Conservation (phyloP, 805 yeast species). For the Starmerella sp. region DNA sequence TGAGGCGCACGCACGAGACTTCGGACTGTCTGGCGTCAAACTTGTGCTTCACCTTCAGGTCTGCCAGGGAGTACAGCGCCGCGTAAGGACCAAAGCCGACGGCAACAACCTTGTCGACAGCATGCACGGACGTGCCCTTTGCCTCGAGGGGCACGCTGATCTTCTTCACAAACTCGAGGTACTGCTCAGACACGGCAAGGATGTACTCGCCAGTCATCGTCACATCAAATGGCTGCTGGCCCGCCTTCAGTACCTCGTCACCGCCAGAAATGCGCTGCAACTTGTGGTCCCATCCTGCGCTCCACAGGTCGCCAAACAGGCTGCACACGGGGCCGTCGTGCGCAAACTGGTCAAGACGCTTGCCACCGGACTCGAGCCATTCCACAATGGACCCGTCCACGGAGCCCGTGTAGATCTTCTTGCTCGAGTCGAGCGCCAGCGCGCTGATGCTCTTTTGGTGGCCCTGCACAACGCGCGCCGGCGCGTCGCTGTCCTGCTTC, state of each 20-base stretch:
- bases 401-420: constrained; percentile 49
- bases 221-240: constrained; percentile 38
- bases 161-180: constrained; percentile 32
- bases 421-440: constrained; percentile 26
- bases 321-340: constrained; percentile 64
- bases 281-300: constrained; percentile 82
- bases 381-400: constrained; percentile 64
- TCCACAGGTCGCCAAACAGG: constrained; percentile 33
- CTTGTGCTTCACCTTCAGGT: constrained; percentile 27
- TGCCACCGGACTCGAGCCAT: constrained; percentile 42
- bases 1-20: constrained; percentile 52
- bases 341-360: constrained; percentile 27
- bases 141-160: constrained; percentile 4
- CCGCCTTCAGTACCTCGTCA: constrained; percentile 26
- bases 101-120: constrained; percentile 35
- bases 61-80: constrained; percentile 32
- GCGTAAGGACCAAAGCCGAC: constrained; percentile 41
- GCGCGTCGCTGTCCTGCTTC: constrained; percentile 28
- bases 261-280: constrained; percentile 34
- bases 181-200: constrained; percentile 37
- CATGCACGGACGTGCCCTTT: constrained; percentile 25
- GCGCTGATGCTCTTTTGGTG: constrained; percentile 79
- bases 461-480: constrained; percentile 44
- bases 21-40: constrained; percentile 45
- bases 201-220: constrained; percentile 31